Evolutionary conservation across 164 flowering plant species (phyloP).

Genomic region (Kalanchoe fedtschenkoi): DNA sequence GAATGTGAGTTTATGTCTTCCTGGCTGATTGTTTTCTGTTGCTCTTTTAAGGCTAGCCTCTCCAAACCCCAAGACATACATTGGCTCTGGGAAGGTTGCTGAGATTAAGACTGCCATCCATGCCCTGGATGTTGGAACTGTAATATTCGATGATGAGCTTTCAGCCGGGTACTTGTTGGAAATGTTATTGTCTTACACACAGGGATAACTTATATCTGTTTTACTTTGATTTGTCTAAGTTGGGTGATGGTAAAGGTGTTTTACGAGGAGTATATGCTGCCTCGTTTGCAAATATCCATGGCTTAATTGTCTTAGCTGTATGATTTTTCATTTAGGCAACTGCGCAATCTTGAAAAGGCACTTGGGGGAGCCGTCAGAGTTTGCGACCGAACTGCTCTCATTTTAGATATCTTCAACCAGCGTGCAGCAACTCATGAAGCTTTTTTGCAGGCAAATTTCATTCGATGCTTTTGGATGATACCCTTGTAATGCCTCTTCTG

Average conservation of each 20-base stretch:
- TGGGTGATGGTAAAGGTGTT: not conserved
- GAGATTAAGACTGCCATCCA: constrained; percentile 80
- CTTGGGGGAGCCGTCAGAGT: constrained; percentile 87
- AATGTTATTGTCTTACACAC: not conserved
- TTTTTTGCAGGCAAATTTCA: constrained; percentile 55
- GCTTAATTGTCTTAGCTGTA: not conserved
- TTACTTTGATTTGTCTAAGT: not conserved
- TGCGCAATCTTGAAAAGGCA: constrained; percentile 83
- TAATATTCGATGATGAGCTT: constrained; percentile 94
- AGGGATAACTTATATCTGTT: not conserved
- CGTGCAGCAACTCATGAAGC: constrained; percentile 98
- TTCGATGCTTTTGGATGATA: not conserved
- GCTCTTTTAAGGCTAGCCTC: constrained; percentile 44
- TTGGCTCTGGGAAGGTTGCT: constrained; percentile 93
- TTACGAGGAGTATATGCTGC: not conserved
- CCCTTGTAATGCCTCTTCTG: not conserved
- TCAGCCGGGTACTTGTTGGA: constrained; percentile 72
- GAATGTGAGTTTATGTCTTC: not conserved
- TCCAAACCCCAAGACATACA: constrained; percentile 74
- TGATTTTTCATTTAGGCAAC: constrained; percentile 34
- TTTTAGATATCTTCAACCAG: constrained; percentile 91
- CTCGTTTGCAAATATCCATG: not conserved
- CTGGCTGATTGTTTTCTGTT: not conserved
- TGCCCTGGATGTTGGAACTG: constrained; percentile 79
- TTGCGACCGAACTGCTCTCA: constrained; percentile 92